Evolutionary conservation across 306 rosid genomes (phyloP), one percentile per base, ranked within the genome.

Genomic region (Dryas octopetala): DNA sequence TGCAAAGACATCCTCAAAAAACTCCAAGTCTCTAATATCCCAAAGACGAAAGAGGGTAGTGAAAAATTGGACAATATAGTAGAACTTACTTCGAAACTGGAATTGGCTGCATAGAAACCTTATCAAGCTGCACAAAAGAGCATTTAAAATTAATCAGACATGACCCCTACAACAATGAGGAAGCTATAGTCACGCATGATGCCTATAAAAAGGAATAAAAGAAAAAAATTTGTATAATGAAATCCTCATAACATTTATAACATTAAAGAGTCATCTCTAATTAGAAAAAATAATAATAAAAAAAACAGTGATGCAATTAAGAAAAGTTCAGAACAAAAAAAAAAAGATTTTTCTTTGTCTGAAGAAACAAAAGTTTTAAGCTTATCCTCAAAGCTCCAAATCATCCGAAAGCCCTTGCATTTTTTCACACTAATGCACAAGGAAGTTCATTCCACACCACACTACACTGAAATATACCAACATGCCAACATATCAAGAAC

Each of bases 1-100:
- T 13, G 53, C 70, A 45, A 50, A 55, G 17, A 15, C 50, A 17
- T 43, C 43, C 54, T 55, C 53, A 17, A 14, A 58, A 55, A 72
- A 70, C 66, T 66, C 38, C 3, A 32, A 32, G 2, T 32, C 38
- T 32, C 54, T 73, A 49, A 73, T 12, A 17, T 64, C 44, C 50
- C 14, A 51, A 19, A 70, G 7, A 73, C 32, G 44, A 54, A 6
- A 14, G 23, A 50, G 47, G 12, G 57, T 55, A 53, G n/a, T 47
- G 6, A 71, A 71, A 17, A 60, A 6, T 23, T 12, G 19, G 3
- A 59, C 26, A 16, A 74, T 15, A 69, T 78, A 64, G 28, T 19
- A 68, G 68, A 77, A 84, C 97, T 91, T 87, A 95, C 98, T 82
- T 81, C 28, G 98, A 95, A 84, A 77, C 93, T 60, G 98, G 91